These are phyloP conservation scores for Epichloe scottii DNA, from an alignment of 2,329 filamentous ascomycete genomes.

Conservation along the genomic window DNA sequence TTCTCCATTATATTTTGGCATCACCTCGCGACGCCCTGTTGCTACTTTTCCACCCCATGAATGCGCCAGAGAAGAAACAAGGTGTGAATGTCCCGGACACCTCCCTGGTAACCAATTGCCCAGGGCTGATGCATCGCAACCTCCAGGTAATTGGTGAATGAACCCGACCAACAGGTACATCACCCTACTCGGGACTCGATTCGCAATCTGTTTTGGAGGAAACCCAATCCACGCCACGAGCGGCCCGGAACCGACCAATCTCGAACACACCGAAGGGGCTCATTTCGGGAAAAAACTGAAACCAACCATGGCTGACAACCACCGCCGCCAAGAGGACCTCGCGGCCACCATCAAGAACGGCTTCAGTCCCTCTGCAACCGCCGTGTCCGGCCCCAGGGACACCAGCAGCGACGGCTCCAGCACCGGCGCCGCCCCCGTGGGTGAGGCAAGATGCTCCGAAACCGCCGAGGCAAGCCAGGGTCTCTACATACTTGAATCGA, in stretches of 20 bases:
- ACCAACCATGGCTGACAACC: background rate
- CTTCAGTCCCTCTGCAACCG: constrained; percentile 3
- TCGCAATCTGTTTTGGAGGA: background rate
- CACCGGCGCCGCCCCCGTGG: constrained; percentile 4
- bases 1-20: background rate
- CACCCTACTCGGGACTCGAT: background rate
- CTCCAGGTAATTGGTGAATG: background rate
- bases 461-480: constrained; percentile 33
- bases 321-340: background rate
- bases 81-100: background rate
- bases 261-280: background rate
- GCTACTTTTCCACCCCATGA: background rate
- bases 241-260: background rate
- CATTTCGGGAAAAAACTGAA: background rate
- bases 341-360: constrained; percentile 9
- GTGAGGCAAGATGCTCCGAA: constrained; percentile 8
- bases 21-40: background rate
- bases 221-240: background rate
- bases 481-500: constrained; percentile 41
- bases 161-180: background rate
- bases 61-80: background rate
- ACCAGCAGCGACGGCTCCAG: constrained; percentile 1
- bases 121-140: background rate
- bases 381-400: constrained; percentile 8
- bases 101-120: background rate